Base-by-base conservation (phyloP, 805 yeast species). In the Yamadazyma ubonensis region DNA sequence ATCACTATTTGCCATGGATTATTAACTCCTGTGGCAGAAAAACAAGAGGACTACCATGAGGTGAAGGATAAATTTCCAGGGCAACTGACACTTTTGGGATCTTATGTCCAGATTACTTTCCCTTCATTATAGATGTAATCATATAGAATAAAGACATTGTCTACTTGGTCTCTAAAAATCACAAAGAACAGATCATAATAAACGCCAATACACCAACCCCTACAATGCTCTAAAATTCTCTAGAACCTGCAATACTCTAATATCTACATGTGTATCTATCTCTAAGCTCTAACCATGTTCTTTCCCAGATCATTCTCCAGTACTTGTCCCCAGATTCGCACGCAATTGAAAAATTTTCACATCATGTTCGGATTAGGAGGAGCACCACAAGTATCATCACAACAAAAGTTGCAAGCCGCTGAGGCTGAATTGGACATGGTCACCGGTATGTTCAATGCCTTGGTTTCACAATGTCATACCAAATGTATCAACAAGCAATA, bases 371-470 rank as follows among this genome's bases (percentile, higher is more conserved):
- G 91, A 54, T 73, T 86, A 49, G 90, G 90, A 49, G 83, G 83
- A 47, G 75, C 84, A 50, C 90, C 91, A 48, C 86, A 82, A 61
- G 58, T 81, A 49, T 71, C 84, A 18, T 76, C 88, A 29, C 84
- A 82, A 49, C 89, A 83, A 62, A 86, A 86, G 63, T 73, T 86
- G 46, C 75, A 76, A 56, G 96, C 96, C 51, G 99, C 99, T 38
- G 98, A 91, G 70, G 86, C 96, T 42, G 99, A 91, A 67, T 76
- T 91, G 51, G 99, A 91, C 64, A 84, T 93, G 81, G 96, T 91
- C 53, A 90, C 97, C 28, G 96, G 93, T 53, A 89, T 91, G 97
- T 91, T 91, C 79, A 91, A 91, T 78, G 77, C 82, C 56, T 73
- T 90, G 55, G 95, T 89, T 17, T 90, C 83, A 55, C 83, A 87